Conservation (phyloP, 2,329 filamentous ascomycete genomes). For the Pseudogymnoascus sp. region DNA sequence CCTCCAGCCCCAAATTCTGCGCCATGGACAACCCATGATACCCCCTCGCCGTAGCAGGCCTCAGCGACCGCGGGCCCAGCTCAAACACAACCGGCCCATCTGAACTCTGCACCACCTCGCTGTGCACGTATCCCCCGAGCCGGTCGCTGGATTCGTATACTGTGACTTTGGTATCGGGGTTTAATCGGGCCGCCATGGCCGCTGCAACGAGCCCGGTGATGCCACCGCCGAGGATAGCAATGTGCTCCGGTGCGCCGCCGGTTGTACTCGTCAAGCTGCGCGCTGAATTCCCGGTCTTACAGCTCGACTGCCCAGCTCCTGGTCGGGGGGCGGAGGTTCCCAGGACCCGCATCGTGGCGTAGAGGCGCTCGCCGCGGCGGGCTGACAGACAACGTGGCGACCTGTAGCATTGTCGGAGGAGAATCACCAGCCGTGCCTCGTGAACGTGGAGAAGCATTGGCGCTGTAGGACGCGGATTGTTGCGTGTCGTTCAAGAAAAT, state of each 20-base stretch:
- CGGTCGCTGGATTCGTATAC: constrained; percentile 67
- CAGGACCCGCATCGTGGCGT: background rate
- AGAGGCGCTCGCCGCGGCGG: background rate
- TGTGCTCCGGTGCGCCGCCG: constrained; percentile 14
- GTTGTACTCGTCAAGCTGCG: background rate
- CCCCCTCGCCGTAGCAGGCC: constrained; percentile 21
- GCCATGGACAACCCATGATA: constrained; percentile 22
- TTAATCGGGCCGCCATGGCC: constrained; percentile 64
- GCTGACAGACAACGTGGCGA: constrained; percentile 18
- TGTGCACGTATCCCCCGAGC: constrained; percentile 79
- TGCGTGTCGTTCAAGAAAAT: background rate
- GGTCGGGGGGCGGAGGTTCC: background rate
- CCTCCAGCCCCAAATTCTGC: constrained; percentile 45
- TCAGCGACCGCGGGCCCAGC: constrained; percentile 59
- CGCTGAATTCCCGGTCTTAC: background rate
- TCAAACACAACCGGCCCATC: constrained; percentile 69
- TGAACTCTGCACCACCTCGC: constrained; percentile 51
- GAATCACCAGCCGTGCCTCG: constrained; percentile 22
- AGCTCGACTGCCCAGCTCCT: background rate
- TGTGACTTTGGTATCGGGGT: constrained; percentile 65
- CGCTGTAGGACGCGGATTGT: background rate
- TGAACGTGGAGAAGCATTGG: constrained; percentile 23
- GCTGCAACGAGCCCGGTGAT: constrained; percentile 75
- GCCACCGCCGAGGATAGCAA: constrained; percentile 72
- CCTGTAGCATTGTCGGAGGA: constrained; percentile 23